Evolutionary conservation across 1,139 yeast genomes (phyloP).

Genomic region (Cylindricascospora bacillispora): DNA sequence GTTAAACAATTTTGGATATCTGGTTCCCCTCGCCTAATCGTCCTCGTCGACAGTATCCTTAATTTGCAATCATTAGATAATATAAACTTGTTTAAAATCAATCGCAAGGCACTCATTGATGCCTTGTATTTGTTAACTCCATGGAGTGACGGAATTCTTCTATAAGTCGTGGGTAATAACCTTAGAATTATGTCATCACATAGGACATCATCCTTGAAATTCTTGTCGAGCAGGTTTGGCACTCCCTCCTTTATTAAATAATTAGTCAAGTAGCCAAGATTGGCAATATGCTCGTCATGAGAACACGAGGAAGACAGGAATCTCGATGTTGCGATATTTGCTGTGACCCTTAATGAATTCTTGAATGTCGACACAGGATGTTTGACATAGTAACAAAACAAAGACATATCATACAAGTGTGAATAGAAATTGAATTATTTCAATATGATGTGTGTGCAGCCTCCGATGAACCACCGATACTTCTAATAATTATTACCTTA

Average conservation of each 20-base stretch:
- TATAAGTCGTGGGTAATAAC: conserved; percentile 50
- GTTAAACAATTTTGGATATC: conserved; percentile 12
- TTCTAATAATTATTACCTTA: no score
- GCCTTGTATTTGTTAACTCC: conserved; percentile 50
- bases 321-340: no score
- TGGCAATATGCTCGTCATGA: conserved; percentile 27
- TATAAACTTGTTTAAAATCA: conserved; percentile 41
- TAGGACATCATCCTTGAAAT: conserved; percentile 39
- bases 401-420: no score
- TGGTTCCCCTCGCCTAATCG: conserved; percentile 4
- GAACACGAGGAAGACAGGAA: no score
- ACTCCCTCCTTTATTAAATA: conserved; percentile 35
- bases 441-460: no score
- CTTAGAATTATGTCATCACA: conserved; percentile 44
- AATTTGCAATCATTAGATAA: conserved; percentile 17
- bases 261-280: conserved; percentile 48
- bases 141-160: conserved; percentile 46
- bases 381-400: no score
- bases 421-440: no score
- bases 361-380: no score
- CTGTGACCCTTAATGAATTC: no score
- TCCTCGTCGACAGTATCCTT: background rate
- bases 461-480: no score
- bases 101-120: conserved; percentile 36
- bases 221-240: conserved; percentile 41